Evolutionary conservation across 2,329 filamentous ascomycete species (phyloP).

Genomic region (Aspergillus proliferans): DNA sequence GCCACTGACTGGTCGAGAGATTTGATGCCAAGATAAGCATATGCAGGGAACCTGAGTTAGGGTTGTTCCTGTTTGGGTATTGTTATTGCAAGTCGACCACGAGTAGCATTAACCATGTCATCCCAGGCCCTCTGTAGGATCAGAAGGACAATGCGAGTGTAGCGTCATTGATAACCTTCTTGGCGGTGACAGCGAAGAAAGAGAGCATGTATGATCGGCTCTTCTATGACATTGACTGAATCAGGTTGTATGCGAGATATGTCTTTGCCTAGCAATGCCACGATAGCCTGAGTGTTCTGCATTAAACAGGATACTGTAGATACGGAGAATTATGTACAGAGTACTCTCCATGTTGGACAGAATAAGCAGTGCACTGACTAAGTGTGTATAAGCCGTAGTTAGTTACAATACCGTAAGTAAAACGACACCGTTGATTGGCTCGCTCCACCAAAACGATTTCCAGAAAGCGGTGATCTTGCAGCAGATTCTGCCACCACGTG

Average conservation of each 20-base stretch:
- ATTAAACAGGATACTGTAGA: background rate
- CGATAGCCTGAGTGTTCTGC: background rate
- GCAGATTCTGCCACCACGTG: conserved; percentile 4
- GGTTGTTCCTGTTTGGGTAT: background rate
- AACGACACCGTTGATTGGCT: background rate
- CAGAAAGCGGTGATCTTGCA: conserved; percentile 1
- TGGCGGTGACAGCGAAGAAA: background rate
- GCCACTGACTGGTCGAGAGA: background rate
- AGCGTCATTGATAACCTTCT: background rate
- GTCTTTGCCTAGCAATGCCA: background rate
- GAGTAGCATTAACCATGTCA: background rate
- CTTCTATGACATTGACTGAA: background rate
- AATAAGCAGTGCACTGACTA: background rate
- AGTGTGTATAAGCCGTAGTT: background rate
- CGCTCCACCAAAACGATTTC: background rate
- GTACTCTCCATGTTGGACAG: too few relatives aligned
- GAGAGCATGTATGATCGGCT: background rate
- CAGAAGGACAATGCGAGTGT: too few relatives aligned
- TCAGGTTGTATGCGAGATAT: background rate
- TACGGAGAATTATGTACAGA: too few relatives aligned
- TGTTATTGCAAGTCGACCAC: background rate
- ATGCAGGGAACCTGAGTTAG: background rate
- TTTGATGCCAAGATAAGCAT: background rate
- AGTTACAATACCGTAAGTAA: background rate
- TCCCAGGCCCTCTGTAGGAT: background rate